Base-by-base conservation (phyloP, 2,329 filamentous ascomycete species). In the Tolypocladium ophioglossoides region DNA sequence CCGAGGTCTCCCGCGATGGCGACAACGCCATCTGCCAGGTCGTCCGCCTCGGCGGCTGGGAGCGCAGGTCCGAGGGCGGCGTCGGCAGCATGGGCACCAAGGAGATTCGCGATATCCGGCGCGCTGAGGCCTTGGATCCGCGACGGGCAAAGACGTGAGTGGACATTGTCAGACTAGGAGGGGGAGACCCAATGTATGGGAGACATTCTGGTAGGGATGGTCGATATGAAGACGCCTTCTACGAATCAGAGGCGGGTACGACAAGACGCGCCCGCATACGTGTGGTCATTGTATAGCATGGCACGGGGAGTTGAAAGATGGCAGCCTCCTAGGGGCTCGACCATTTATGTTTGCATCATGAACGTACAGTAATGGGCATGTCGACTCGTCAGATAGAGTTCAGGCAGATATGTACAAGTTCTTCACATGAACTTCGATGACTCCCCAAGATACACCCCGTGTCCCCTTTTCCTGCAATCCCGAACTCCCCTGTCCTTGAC, bases 41-140 rank as follows among this genome's bases (percentile, higher is more conserved):
- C 12, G 79, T 87, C 30, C 72, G 84, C 50, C 75, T 87, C 0
- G 84, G 84, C 24, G 84, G 84, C 8, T 87, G 84, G 84, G 84
- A 87, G 69, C 74, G 84, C 54, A 77, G 89, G 57, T 83, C 78
- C 50, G 91, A 97, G 67, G 94, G 94, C 4, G 94, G 94, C 0
- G 69, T 92, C 56, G 92, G 92, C 3, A 94, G 90, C 64, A 69
- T 97, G 68, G 89, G 91, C 3, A 97, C 92, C 5, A 95, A 91
- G 73, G 92, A 97, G 77, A 83, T 91, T 67, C 81, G 94, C 57
- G 90, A 95, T 61, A 91, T 86, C 71, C 83, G 91, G 68, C 84
- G 81, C 65, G 78, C 83, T 51, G 91, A 96, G 69, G 91, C 92
- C 6, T 74, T 82, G 59, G 87, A 96, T 75, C 91, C 91, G 47